phyloP scores from a whole-genome alignment of 345 rosid genomes.

The Aquilaria yunnanensis region DNA sequence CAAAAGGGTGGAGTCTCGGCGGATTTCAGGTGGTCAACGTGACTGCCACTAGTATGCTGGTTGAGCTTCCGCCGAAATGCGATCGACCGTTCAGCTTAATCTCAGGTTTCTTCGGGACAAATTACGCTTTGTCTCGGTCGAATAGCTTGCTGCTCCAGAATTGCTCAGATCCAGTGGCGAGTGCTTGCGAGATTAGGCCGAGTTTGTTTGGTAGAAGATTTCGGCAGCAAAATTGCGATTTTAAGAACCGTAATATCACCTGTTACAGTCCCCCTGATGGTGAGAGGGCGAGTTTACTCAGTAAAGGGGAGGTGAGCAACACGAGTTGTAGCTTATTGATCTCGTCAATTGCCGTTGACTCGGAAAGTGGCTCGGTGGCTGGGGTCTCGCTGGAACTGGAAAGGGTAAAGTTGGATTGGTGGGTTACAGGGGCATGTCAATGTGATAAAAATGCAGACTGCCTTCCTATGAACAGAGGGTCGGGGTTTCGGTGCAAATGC shows the following conservation, averaged over 20 bases:
- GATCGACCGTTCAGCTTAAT: constrained; percentile 26
- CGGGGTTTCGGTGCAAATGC: constrained; percentile 59
- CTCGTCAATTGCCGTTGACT: constrained; percentile 46
- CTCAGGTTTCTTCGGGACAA: constrained; percentile 28
- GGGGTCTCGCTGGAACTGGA: constrained; percentile 41
- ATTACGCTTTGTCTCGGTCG: constrained; percentile 36
- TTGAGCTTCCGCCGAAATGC: constrained; percentile 40
- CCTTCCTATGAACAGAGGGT: constrained; percentile 1
- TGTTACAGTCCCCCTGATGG: constrained; percentile 29
- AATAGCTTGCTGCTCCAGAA: constrained; percentile 59
- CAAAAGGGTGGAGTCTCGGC: constrained; percentile 25
- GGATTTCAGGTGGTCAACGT: constrained; percentile 46
- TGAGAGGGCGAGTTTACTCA: constrained; percentile 16
- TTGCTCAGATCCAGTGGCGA: constrained; percentile 13
- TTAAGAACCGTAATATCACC: constrained; percentile 24
- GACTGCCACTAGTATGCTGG: constrained; percentile 32
- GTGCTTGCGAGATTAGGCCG: constrained; percentile 35
- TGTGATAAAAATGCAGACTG: constrained; percentile 37
- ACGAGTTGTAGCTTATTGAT: constrained; percentile 34
- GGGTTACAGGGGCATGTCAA: constrained; percentile 40
- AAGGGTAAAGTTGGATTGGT: constrained; percentile 59
- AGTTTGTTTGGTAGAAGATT: constrained; percentile 19
- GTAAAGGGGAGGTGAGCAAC: constrained; percentile 9
- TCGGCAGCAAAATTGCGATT: constrained; percentile 15
- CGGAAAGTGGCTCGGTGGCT: constrained; percentile 6